A percentile compares a stretch with the other conserved stretches of the same genome.
phyloP scores from a whole-genome alignment of 208 protist genomes.

The Phytomonas sp. region DNA sequence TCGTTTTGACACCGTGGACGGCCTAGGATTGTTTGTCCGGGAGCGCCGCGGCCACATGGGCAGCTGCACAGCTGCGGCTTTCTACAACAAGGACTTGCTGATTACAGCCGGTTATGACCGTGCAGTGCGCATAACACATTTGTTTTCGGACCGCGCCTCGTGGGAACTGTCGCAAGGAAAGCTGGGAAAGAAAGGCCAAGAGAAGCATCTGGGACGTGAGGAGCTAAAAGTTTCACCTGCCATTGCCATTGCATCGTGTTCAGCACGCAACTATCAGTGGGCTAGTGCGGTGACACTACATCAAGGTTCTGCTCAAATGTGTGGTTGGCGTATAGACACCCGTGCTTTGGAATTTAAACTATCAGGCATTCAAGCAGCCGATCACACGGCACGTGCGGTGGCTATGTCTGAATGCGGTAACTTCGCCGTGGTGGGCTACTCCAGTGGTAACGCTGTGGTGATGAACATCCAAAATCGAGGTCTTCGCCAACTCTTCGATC shows the following conservation, averaged over 20 bases:
- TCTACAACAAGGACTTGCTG: slow-evolving; percentile 83
- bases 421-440: slow-evolving; percentile 83
- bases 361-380: slow-evolving; percentile 46
- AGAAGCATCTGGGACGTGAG: slow-evolving; percentile 42
- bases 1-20: slow-evolving; percentile 87
- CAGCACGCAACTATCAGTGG: slow-evolving; percentile 85
- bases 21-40: slow-evolving; percentile 61
- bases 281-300: slow-evolving; percentile 73
- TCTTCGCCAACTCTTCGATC: slow-evolving; percentile 68
- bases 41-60: slow-evolving; percentile 84
- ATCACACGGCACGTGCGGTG: slow-evolving; percentile 68
- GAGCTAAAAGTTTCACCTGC: slow-evolving; percentile 69
- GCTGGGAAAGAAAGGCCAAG: slow-evolving; percentile 61
- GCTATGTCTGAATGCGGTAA: slow-evolving; percentile 83
- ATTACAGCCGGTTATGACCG: slow-evolving; percentile 73
- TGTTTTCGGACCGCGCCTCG: slow-evolving; percentile 83
- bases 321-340: slow-evolving; percentile 83
- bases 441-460: slow-evolving; percentile 62
- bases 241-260: slow-evolving; percentile 43
- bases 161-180: slow-evolving; percentile 86
- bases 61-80: slow-evolving; percentile 61
- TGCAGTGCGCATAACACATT: slow-evolving; percentile 77
- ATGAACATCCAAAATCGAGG: slow-evolving; percentile 77
- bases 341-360: slow-evolving; percentile 72
- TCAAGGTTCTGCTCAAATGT: slow-evolving; percentile 49